These are phyloP conservation scores for Solanum chilense DNA, from an alignment of 257 asterid species.

Conservation along the genomic window DNA sequence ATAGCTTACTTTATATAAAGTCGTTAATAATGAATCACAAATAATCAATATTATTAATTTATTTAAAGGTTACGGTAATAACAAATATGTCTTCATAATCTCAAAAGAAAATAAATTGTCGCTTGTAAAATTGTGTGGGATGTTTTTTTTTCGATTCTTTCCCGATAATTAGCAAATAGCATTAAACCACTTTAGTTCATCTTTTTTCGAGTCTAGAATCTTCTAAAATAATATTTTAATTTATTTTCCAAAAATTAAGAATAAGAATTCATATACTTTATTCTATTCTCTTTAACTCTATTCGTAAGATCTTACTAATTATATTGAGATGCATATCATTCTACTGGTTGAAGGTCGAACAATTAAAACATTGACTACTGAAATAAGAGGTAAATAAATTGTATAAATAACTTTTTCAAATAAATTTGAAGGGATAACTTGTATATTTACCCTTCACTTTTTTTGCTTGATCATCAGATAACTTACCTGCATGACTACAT, in stretches of 20 bases:
- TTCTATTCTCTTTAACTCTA: rapidly evolving
- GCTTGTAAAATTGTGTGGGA: background rate
- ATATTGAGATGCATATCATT: background rate
- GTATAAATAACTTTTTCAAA: background rate
- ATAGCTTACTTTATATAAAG: background rate
- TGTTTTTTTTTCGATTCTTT: background rate
- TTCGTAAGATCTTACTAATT: no score
- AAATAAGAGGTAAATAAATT: background rate
- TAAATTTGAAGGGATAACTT: background rate
- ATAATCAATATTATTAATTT: background rate
- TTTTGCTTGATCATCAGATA: background rate
- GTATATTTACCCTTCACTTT: background rate
- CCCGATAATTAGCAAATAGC: background rate
- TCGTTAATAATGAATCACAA: background rate
- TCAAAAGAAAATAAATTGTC: background rate
- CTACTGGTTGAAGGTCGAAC: background rate
- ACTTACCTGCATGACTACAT: background rate
- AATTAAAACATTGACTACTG: background rate
- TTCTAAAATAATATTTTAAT: no score
- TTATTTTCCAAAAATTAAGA: background rate
- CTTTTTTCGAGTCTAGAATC: background rate
- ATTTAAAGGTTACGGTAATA: background rate
- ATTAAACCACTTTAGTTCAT: background rate
- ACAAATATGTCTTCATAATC: background rate
- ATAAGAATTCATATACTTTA: rapidly evolving